A percentile compares a stretch with the other conserved stretches of the same genome.
phyloP scores from a whole-genome alignment of 371 early-diverging fungal species.

The Mortierella sp. region DNA sequence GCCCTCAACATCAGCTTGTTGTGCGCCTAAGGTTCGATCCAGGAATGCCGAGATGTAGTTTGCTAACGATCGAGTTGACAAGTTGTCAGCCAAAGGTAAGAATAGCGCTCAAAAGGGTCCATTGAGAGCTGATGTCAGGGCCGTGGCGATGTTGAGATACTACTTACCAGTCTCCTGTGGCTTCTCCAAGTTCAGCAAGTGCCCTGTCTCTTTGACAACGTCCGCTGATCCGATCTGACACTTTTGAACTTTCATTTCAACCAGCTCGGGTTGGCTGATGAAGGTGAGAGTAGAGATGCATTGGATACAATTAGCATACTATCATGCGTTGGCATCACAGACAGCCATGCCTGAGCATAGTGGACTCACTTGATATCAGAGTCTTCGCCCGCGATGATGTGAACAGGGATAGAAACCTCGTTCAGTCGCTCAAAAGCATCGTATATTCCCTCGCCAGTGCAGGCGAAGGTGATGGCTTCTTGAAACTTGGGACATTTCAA shows the following conservation, averaged over 20 bases:
- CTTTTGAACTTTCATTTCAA: slow-evolving; percentile 1
- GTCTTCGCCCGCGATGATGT: slow-evolving; percentile 11
- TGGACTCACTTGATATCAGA: slow-evolving; percentile 25
- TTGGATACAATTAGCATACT: too few species aligned
- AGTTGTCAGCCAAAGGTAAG: too few species aligned
- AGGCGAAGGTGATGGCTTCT: slow-evolving; percentile 45
- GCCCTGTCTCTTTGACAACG: slow-evolving; percentile 11
- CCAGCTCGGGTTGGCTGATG: background rate
- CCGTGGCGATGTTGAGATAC: too few species aligned
- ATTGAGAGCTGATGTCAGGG: too few species aligned
- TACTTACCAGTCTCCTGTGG: slow-evolving; percentile 19
- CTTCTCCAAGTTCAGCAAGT: slow-evolving; percentile 18
- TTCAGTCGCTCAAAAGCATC: slow-evolving; percentile 13
- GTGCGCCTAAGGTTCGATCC: background rate
- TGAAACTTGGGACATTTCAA: slow-evolving; percentile 47
- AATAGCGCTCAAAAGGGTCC: too few species aligned
- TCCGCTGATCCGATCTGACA: slow-evolving; percentile 8
- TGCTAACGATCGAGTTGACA: background rate
- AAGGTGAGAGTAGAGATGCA: too few species aligned
- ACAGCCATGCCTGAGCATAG: too few species aligned
- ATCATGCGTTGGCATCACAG: too few species aligned
- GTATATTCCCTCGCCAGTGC: slow-evolving; percentile 5
- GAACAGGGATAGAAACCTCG: slow-evolving; percentile 9
- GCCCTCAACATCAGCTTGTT: background rate
- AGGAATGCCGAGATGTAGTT: background rate